These are phyloP conservation scores for Penicillium malachiteum DNA, from an alignment of 495 filamentous ascomycete species.

Conservation along the genomic window DNA sequence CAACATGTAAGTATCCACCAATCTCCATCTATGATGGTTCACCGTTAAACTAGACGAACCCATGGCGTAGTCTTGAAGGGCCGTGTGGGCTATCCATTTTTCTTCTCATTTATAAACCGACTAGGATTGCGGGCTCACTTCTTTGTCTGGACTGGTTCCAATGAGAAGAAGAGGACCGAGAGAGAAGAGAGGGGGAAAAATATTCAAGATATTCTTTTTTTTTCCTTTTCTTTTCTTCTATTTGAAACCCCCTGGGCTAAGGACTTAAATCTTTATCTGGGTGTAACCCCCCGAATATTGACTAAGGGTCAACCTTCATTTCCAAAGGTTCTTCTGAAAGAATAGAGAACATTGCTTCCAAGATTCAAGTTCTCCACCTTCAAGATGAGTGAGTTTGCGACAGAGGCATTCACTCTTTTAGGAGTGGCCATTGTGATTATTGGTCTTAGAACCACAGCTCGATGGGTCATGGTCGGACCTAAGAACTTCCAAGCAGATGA, in stretches of 20 bases:
- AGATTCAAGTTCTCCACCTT: not conserved
- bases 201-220: not conserved
- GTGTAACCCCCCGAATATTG: constrained; percentile 11
- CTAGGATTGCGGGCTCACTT: constrained; percentile 15
- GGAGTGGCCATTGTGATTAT: constrained; percentile 51
- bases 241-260: not conserved
- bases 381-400: constrained; percentile 38
- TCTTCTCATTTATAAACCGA: constrained; percentile 23
- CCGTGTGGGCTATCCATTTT: not conserved
- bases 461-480: constrained; percentile 52
- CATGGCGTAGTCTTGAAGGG: not conserved
- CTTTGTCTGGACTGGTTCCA: constrained; percentile 29
- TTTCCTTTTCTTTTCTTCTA: constrained; percentile 3
- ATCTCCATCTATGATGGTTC: not conserved
- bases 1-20: not conserved
- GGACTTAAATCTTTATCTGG: constrained; percentile 26
- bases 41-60: too few species aligned
- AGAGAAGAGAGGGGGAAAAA: not conserved
- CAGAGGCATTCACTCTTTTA: constrained; percentile 55
- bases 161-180: constrained; percentile 18
- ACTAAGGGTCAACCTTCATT: not conserved
- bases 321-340: not conserved
- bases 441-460: constrained; percentile 44
- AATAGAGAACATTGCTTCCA: too few species aligned
- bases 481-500: constrained; percentile 55